Evolutionary conservation across 306 rosid species (phyloP).

Genomic region (Begonia fuchsioides): DNA sequence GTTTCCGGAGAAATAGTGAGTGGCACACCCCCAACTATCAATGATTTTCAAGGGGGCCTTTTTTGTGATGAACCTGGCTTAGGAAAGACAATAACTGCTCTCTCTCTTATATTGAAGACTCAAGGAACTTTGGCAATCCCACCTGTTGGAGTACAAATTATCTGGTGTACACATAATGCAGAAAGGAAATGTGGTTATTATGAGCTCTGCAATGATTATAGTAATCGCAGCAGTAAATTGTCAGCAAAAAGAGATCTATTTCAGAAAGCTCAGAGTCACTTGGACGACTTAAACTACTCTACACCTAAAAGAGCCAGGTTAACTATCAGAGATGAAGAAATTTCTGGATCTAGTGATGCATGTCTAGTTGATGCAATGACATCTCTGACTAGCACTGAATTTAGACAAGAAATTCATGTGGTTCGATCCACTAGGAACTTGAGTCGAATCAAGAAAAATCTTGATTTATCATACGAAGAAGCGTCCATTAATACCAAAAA

Average conservation of each 20-base stretch:
- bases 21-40: slow-evolving; percentile 51
- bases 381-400: slow-evolving; percentile 35
- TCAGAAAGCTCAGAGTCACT: slow-evolving; percentile 21
- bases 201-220: slow-evolving; percentile 42
- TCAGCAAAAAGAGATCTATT: slow-evolving; percentile 29
- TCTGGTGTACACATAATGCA: slow-evolving; percentile 67
- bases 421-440: slow-evolving; percentile 39
- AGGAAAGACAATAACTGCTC: slow-evolving; percentile 94
- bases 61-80: slow-evolving; percentile 97
- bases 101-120: slow-evolving; percentile 76
- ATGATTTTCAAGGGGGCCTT: slow-evolving; percentile 87
- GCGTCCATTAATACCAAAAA: slow-evolving; percentile 22
- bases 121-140: slow-evolving; percentile 64
- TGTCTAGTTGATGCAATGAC: slow-evolving; percentile 23
- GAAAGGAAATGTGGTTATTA: slow-evolving; percentile 71
- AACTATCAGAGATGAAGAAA: slow-evolving; percentile 20
- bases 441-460: slow-evolving; percentile 40
- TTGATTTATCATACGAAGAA: slow-evolving; percentile 28
- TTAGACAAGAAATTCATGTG: slow-evolving; percentile 20
- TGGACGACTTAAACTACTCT: slow-evolving; percentile 23
- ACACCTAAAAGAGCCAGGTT: slow-evolving; percentile 51
- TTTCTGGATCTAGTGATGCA: slow-evolving; percentile 14
- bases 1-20: slow-evolving; percentile 73
- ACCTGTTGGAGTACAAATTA: slow-evolving; percentile 47
- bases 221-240: slow-evolving; percentile 12